Evolutionary conservation across 2,329 filamentous ascomycete species (phyloP), one percentile per base, ranked within the genome.

Genomic region (Cercospora sojina): DNA sequence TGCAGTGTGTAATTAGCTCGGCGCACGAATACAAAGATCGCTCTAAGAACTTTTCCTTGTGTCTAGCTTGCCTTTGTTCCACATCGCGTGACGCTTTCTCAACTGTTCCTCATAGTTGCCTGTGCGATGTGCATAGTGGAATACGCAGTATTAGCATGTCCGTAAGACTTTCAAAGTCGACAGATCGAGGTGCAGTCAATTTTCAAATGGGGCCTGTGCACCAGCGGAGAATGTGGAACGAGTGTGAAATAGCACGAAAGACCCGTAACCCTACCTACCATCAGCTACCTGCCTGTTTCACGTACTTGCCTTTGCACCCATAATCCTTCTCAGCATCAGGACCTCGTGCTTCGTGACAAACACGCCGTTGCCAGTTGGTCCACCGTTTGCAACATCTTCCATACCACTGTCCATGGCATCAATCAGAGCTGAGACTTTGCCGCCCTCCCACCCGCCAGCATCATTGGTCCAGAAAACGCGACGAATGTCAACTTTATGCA

Each of bases 321-420:
- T 77, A 65, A 73, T 71, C 55, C 76, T 69, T 69, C 79, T 78
- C 70, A 85, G 70, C 79, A 82, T 81, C 61, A 84, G 69, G 1
- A 85, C 80, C 70, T 85, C 82, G 74, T 85, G 83, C 75, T 85
- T 86, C 7, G 82, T 85, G 16, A 85, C 80, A 72, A 85, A 85
- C 1, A 84, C 74, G 13, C 77, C 76, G 59, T 75, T 77, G 20
- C 62, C 66, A 27, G 60, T 65, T 4, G 64, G 60, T 4, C 66
- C 64, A 35, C 66, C 64, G 7, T 60, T 63, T 1, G 67, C 66
- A 53, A 72, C 66, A 20, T 69, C 71, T 31, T 74, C 71, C 60
- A 70, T 73, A 3, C 61, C 70, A 5, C 65, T 65, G 32, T 83
- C 80, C 59, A 85, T 71, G 29, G 78, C 79, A 70, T 84, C 81